Conservation (phyloP, 371 early-diverging fungal species). For the Coemansia sp. region DNA sequence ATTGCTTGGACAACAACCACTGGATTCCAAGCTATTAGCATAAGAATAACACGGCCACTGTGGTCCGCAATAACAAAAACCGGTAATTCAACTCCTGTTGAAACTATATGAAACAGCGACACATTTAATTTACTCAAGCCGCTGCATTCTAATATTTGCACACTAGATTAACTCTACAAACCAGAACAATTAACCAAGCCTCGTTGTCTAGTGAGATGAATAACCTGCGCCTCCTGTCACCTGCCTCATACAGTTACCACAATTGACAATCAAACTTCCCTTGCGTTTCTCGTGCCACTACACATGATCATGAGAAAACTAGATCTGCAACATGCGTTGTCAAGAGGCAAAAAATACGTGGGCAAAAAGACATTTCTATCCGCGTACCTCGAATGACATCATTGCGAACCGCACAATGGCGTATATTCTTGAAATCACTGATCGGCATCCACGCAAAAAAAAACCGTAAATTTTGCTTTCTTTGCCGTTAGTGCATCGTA, state of each 20-base stretch:
- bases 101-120: not conserved
- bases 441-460: not conserved
- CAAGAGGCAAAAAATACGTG: not conserved
- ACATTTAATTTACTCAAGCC: not conserved
- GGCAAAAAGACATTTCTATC: not conserved
- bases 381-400: not conserved
- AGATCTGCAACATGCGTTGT: not conserved
- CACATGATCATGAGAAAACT: not conserved
- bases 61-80: too few species aligned
- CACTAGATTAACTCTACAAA: not conserved
- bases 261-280: not conserved
- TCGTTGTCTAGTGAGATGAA: not conserved
- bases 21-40: not conserved
- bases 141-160: too few species aligned
- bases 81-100: not conserved
- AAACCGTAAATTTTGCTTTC: not conserved
- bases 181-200: not conserved
- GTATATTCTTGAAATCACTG: not conserved
- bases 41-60: not conserved
- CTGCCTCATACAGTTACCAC: constrained; percentile 1
- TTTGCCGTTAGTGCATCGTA: not conserved
- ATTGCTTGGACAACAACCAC: too few species aligned
- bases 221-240: not conserved
- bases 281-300: not conserved
- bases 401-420: not conserved